A percentile compares a stretch with the other conserved stretches of the same genome.
phyloP scores from a whole-genome alignment of 257 asterid species.

The Solanum verrucosum region DNA sequence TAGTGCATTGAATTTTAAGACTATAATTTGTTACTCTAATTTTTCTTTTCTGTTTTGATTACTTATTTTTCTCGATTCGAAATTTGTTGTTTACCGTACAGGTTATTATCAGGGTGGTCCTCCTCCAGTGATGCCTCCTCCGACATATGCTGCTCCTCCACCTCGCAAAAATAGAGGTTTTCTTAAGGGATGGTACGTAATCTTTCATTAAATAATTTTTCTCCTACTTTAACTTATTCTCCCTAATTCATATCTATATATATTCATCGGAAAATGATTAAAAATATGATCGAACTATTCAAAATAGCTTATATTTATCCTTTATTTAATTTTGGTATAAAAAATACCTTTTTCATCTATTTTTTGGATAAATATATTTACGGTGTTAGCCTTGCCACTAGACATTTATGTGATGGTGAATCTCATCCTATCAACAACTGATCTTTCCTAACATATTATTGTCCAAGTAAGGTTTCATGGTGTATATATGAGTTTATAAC shows the following conservation, averaged over 20 bases:
- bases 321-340: too few species aligned
- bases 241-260: too few species aligned
- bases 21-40: not conserved
- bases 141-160: not conserved
- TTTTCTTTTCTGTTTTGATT: not conserved
- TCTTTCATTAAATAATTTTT: not conserved
- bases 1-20: too few species aligned
- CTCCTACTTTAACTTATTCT: too few species aligned
- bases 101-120: not conserved
- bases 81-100: not conserved
- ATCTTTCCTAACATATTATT: not conserved
- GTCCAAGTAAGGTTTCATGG: not conserved
- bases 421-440: not conserved
- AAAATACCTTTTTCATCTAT: too few species aligned
- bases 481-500: not conserved
- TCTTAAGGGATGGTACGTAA: not conserved
- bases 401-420: not conserved
- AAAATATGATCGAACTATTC: too few species aligned
- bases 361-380: too few species aligned
- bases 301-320: too few species aligned
- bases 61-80: not conserved
- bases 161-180: not conserved
- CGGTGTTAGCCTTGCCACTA: not conserved
- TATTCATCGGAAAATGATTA: too few species aligned
- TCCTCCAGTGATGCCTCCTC: not conserved